Evolutionary conservation across 164 flowering plant genomes (phyloP), one percentile per base, ranked within the genome.

Genomic region (Cinnamomum micranthum): DNA sequence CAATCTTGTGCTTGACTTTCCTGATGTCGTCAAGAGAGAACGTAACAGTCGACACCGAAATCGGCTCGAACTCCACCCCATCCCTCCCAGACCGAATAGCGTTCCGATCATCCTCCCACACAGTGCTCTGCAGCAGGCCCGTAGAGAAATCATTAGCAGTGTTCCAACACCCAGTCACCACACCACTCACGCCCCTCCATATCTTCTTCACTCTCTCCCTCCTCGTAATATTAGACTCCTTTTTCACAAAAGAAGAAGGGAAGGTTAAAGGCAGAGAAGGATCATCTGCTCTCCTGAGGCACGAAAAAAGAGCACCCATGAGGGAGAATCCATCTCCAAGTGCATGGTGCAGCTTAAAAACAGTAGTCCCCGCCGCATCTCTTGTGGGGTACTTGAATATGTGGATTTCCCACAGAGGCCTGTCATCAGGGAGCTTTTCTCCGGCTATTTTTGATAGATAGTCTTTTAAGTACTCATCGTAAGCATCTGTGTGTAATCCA

Each of bases 261-360:
- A 91, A 87, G 1, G 87, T 82, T 9, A 86, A 50, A 9, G 95
- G 87, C 55, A 85, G 76, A 22, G 85, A 79, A 75, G 91, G 89
- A 41, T 87, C 59, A 13, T 89, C 95, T 9, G 85, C 89, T 77
- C 90, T 75, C 73, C 80, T 79, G 0, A 85, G 73, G 70, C 87
- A 82, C 31, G 91, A 86, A 62, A 91, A 85, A 19, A 91, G 83
- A 22, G 86, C 87, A 22, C 89, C 87, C 88, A 91, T 85, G 24
- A 91, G 79, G 14, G 92, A 89, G 65, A 73, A 88, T 50, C 95
- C 95, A 76, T 91, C 95, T 2, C 92, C 95, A 1, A 91, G 78
- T 3, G 92, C 81, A 73, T 91, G 95, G 74, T 88, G 89, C 63
- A 91, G 83, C 87, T 86, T 91, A 76, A 91, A 81, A 1, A 91